Evolutionary conservation across 768 basidiomycete species (phyloP).

Genomic region (Trametopsis cervina): DNA sequence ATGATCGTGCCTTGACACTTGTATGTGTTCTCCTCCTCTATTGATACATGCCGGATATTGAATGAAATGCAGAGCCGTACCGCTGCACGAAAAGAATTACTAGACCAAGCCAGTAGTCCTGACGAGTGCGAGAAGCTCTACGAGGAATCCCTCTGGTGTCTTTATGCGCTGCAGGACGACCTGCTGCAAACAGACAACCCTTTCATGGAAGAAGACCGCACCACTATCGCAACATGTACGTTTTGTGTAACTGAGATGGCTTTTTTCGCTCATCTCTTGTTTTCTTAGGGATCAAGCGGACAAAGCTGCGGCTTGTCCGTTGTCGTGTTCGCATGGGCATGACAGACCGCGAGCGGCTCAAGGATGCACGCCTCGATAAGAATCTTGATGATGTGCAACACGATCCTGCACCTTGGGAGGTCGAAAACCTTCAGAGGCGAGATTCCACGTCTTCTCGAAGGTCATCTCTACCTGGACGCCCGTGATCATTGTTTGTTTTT

Average conservation of each 20-base stretch:
- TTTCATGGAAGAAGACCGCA: slow-evolving; percentile 76
- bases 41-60: neutral
- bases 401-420: slow-evolving; percentile 52
- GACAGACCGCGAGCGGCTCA: slow-evolving; percentile 64
- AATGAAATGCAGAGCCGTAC: slow-evolving; percentile 65
- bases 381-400: slow-evolving; percentile 71
- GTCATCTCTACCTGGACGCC: neutral
- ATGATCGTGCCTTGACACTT: slow-evolving; percentile 82
- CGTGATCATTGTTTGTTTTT: neutral
- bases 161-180: slow-evolving; percentile 90
- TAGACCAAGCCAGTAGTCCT: slow-evolving; percentile 67
- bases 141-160: slow-evolving; percentile 91
- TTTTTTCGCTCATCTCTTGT: neutral
- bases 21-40: slow-evolving; percentile 40
- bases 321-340: slow-evolving; percentile 74
- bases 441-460: neutral
- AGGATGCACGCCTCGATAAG: slow-evolving; percentile 72
- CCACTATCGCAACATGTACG: slow-evolving; percentile 72
- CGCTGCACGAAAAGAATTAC: slow-evolving; percentile 85
- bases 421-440: neutral
- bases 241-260: slow-evolving; percentile 4
- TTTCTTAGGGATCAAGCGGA: slow-evolving; percentile 70
- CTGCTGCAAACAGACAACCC: slow-evolving; percentile 75
- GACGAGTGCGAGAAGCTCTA: slow-evolving; percentile 91
- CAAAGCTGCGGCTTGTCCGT: slow-evolving; percentile 74